Percentiles rank a stretch among this genome's conserved stretches.
Evolutionary conservation across 2,329 filamentous ascomycete species (phyloP).

Genomic region (Calonectria leucothoes): DNA sequence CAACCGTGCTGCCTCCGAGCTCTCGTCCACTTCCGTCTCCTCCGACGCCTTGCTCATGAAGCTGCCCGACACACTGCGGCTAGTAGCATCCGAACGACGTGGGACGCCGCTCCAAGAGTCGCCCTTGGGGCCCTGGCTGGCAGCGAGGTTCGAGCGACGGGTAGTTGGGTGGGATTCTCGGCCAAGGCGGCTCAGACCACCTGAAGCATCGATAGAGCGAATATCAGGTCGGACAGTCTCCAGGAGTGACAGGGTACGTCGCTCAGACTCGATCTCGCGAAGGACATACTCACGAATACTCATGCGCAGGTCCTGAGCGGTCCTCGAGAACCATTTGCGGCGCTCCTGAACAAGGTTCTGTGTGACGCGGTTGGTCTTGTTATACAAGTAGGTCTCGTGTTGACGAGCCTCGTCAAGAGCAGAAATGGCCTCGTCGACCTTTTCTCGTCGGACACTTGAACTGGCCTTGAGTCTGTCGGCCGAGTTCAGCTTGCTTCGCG

Average conservation of each 20-base stretch:
- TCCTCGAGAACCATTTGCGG: slow-evolving; percentile 89
- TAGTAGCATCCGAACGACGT: slow-evolving; percentile 81
- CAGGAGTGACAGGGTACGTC: slow-evolving; percentile 90
- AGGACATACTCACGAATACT: slow-evolving; percentile 93
- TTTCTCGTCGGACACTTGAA: slow-evolving; percentile 89
- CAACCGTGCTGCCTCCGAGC: slow-evolving; percentile 50
- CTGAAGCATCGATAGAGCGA: slow-evolving; percentile 89
- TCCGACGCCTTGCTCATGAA: slow-evolving; percentile 74
- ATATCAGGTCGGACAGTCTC: slow-evolving; percentile 95
- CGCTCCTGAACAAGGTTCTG: slow-evolving; percentile 89
- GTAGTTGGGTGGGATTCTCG: slow-evolving; percentile 84
- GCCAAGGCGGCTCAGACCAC: slow-evolving; percentile 89
- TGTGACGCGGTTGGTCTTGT: slow-evolving; percentile 91
- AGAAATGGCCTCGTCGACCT: slow-evolving; percentile 97
- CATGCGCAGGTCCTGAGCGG: slow-evolving; percentile 82
- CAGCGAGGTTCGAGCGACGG: slow-evolving; percentile 81
- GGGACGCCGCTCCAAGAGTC: slow-evolving; percentile 98
- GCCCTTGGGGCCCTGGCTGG: slow-evolving; percentile 95
- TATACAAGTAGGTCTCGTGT: slow-evolving; percentile 82
- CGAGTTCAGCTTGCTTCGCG: slow-evolving; percentile 84
- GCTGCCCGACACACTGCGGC: slow-evolving; percentile 80
- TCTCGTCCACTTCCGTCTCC: slow-evolving; percentile 65
- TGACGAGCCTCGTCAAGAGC: slow-evolving; percentile 88
- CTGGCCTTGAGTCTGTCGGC: slow-evolving; percentile 90
- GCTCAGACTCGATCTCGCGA: slow-evolving; percentile 94